phyloP scores from a whole-genome alignment of 2,329 filamentous ascomycete species.

The Trichoderma lentiforme region DNA sequence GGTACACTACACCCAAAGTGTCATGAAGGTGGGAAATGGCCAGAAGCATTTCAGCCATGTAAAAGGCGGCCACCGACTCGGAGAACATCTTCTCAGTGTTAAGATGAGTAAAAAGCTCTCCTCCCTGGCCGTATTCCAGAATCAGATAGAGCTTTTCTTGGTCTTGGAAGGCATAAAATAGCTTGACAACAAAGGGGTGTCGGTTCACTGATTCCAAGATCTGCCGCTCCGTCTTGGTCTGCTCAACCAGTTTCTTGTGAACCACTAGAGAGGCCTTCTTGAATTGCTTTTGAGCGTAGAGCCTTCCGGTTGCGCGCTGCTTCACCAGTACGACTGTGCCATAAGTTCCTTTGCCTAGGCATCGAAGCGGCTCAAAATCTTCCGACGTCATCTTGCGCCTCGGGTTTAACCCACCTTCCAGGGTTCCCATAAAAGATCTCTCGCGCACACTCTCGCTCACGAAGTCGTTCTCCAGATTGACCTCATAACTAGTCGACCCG shows the following conservation, averaged over 20 bases:
- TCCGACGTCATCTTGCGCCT: slow-evolving; percentile 82
- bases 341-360: slow-evolving; percentile 93
- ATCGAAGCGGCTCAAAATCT: slow-evolving; percentile 87
- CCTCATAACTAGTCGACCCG: slow-evolving; percentile 72
- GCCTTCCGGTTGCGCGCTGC: slow-evolving; percentile 78
- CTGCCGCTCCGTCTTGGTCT: slow-evolving; percentile 93
- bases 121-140: slow-evolving; percentile 94
- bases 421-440: slow-evolving; percentile 42
- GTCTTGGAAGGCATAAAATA: slow-evolving; percentile 98
- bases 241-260: slow-evolving; percentile 92
- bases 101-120: slow-evolving; percentile 94
- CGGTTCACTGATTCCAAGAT: slow-evolving; percentile 95
- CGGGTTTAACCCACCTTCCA: slow-evolving; percentile 54
- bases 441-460: slow-evolving; percentile 62
- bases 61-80: slow-evolving; percentile 86
- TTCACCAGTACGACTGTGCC: slow-evolving; percentile 93
- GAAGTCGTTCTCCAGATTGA: slow-evolving; percentile 81
- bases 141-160: slow-evolving; percentile 97
- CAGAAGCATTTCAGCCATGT: slow-evolving; percentile 97
- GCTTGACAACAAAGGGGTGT: slow-evolving; percentile 95
- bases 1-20: slow-evolving; percentile 90
- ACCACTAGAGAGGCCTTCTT: slow-evolving; percentile 94
- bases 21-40: slow-evolving; percentile 91
- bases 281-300: slow-evolving; percentile 98
- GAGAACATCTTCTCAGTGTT: slow-evolving; percentile 93